phyloP scores from a whole-genome alignment of 306 rosid genomes.

The Ormosia emarginata region DNA sequence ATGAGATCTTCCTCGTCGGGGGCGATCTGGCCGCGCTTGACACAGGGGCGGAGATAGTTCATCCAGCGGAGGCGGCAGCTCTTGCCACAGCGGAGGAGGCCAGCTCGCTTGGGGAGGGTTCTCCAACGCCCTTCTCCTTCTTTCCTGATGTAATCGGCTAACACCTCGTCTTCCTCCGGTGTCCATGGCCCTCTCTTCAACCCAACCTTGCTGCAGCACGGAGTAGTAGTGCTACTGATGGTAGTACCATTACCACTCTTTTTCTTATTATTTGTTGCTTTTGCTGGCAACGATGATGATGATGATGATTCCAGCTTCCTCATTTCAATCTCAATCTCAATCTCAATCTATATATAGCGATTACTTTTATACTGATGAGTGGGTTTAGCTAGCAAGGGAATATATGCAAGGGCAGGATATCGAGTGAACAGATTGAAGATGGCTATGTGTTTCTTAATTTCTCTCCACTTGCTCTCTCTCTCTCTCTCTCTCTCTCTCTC shows the following conservation, averaged over 20 bases:
- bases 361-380: no score
- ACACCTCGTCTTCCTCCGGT: constrained; percentile 62
- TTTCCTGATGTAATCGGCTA: constrained; percentile 46
- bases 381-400: no score
- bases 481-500: not conserved
- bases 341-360: not conserved
- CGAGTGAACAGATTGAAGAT: no score
- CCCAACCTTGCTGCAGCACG: constrained; percentile 71
- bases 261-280: not conserved
- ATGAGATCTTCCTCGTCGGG: constrained; percentile 92
- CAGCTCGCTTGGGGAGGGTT: constrained; percentile 73
- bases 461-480: no score
- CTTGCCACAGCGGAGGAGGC: constrained; percentile 82
- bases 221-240: constrained; percentile 11
- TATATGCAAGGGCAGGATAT: no score
- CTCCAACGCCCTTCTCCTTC: constrained; percentile 93
- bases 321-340: constrained; percentile 12
- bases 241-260: not conserved
- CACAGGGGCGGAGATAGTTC: constrained; percentile 89
- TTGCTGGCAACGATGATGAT: not conserved
- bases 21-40: constrained; percentile 90
- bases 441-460: no score
- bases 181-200: constrained; percentile 91
- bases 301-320: constrained; percentile 14
- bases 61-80: constrained; percentile 97